phyloP scores from a whole-genome alignment of 352 stramenopile genomes.

The Pythium dissotocum region DNA sequence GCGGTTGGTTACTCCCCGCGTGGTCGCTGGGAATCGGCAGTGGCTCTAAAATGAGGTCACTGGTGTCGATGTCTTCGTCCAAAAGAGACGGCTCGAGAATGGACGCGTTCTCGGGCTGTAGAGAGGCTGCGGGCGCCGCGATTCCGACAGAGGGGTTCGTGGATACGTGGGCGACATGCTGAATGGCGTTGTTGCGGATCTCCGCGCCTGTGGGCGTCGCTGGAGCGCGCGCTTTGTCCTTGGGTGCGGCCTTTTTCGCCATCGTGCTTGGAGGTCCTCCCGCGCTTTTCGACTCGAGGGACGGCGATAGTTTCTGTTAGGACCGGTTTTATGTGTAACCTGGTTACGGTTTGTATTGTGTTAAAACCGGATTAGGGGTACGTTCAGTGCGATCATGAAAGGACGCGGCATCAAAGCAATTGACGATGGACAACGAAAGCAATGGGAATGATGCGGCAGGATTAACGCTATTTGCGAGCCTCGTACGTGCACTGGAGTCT shows the following conservation, averaged over 20 bases:
- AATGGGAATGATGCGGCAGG: not conserved
- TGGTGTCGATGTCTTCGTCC: not conserved
- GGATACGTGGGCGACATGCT: not conserved
- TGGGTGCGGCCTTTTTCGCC: slow-evolving; percentile 17
- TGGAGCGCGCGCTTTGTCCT: slow-evolving; percentile 18
- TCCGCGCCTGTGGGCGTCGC: not conserved
- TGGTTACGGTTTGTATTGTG: not conserved
- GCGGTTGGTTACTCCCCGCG: not conserved
- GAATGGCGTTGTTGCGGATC: slow-evolving; percentile 6
- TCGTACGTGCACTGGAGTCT: not conserved
- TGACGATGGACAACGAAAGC: not conserved
- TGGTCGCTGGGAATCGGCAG: not conserved
- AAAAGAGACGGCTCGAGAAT: not conserved
- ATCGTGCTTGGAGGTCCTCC: slow-evolving; percentile 9
- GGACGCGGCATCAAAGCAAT: not conserved
- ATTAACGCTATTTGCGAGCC: slow-evolving; percentile 16
- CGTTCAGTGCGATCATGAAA: slow-evolving; percentile 5
- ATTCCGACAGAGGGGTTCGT: not conserved
- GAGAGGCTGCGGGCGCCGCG: slow-evolving; percentile 1
- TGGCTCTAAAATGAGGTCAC: not conserved
- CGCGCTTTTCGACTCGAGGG: slow-evolving; percentile 5
- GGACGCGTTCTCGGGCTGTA: slow-evolving; percentile 3
- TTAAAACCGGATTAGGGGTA: not conserved
- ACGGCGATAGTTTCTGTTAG: slow-evolving; percentile 4
- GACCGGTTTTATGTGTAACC: slow-evolving; percentile 8